A percentile compares a stretch with the other conserved stretches of the same genome.
Conservation (phyloP, 768 basidiomycete species). For the Mycena chlorophos region DNA sequence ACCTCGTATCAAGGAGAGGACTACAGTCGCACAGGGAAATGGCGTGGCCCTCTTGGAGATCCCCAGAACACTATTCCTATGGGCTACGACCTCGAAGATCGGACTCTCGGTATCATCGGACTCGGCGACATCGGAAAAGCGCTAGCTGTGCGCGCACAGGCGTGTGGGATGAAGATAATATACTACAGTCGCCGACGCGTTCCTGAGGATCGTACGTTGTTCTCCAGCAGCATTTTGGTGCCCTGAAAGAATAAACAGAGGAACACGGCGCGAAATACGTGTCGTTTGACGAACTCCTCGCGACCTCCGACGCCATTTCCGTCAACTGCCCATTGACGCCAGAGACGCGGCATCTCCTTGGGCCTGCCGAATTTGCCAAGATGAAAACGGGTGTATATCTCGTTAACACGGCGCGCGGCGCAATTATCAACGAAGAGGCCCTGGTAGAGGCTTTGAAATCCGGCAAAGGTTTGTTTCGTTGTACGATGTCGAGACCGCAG, state of each 20-base stretch:
- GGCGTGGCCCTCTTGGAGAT: conserved; percentile 15
- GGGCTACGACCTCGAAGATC: conserved; percentile 21
- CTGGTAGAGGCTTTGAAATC: conserved; percentile 39
- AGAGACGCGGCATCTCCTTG: conserved; percentile 23
- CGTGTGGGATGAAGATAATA: conserved; percentile 25
- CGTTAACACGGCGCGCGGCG: conserved; percentile 52
- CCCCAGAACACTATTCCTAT: conserved; percentile 11
- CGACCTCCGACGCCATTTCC: conserved; percentile 24
- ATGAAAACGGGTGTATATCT: conserved; percentile 47
- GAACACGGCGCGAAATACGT: conserved; percentile 20
- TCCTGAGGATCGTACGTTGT: conserved; percentile 9
- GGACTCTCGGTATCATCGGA: conserved; percentile 25
- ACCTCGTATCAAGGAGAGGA: conserved; percentile 19
- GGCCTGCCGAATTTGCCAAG: conserved; percentile 18
- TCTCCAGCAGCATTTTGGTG: background rate
- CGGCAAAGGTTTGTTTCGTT: conserved; percentile 22
- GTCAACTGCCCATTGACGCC: conserved; percentile 24
- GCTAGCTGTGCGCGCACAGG: conserved; percentile 22
- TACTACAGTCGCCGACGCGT: conserved; percentile 23
- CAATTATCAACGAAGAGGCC: conserved; percentile 48
- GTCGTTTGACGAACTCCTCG: conserved; percentile 20
- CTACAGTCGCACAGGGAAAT: conserved; percentile 20
- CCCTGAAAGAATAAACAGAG: conserved; percentile 2
- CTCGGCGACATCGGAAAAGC: conserved; percentile 24
- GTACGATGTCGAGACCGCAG: background rate